Base-by-base conservation (phyloP, 2,329 filamentous ascomycete species). In the Claviceps capensis region DNA sequence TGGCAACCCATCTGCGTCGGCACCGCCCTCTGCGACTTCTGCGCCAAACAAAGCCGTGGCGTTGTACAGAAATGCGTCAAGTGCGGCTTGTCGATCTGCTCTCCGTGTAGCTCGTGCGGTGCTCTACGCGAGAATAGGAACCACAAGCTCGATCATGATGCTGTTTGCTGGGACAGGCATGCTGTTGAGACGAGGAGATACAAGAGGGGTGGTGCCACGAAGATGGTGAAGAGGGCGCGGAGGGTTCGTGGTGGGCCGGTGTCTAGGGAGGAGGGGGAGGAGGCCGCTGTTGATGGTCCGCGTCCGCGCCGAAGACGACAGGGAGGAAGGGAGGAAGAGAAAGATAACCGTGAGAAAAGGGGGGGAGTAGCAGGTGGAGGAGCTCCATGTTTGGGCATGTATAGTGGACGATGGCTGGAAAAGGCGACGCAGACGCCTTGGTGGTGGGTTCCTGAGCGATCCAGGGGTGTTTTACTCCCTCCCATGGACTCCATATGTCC, bases 11-110 rank as follows among this genome's bases (percentile, higher is more conserved):
- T 57, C 46, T 51, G 52, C 22, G 51, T 60, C 8, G 52, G 59
- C 42, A 63, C 60, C 36, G 59, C 61, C 34, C 61, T 61, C 46
- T 63, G 61, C 44, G 61, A 63, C 47, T 50, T 59, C 45, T 63
- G 61, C 48, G 52, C 57, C 37, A 53, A 34, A 5, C 55, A 59
- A 23, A 52, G 61, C 14, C 57, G 59, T 16, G 59, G 58, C 26
- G 56, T 58, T 1, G 54, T 63, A 1, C 58, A 60, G 37, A 60
- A 58, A 41, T 63, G 61, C 42, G 22, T 51, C 13, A 43, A 53
- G 17, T 63, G 61, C 55, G 57, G 57, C 34, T 48, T 63, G 9
- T 57, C 57, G 11, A 55, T 62, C n/a, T 63, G 61, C 49, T 47
- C 26, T 5, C 47, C 46, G 1, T 63, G 61, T 52, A 57, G 59